Conservation (phyloP, 768 basidiomycete species). For the Mycena galopus region DNA sequence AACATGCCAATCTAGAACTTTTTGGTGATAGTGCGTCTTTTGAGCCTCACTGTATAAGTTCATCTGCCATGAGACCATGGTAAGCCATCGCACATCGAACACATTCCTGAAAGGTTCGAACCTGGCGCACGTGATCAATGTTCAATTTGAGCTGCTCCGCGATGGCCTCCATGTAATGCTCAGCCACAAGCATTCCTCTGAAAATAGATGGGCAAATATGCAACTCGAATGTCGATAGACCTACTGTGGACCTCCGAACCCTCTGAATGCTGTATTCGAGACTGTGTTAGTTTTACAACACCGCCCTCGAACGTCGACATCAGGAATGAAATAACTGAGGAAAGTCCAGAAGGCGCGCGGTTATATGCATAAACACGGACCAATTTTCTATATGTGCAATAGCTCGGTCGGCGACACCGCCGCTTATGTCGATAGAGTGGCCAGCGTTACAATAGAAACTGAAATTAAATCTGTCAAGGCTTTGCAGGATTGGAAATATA, state of each 20-base stretch:
- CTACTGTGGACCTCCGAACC: slow-evolving; percentile 37
- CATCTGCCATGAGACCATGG: slow-evolving; percentile 7
- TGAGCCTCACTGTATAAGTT: slow-evolving; percentile 37
- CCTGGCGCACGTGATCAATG: slow-evolving; percentile 38
- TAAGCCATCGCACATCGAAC: background rate
- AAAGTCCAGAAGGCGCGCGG: background rate
- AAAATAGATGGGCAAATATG: background rate
- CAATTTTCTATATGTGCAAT: slow-evolving; percentile 38
- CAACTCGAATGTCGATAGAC: background rate
- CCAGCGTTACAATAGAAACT: slow-evolving; percentile 37
- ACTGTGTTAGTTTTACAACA: slow-evolving; percentile 39
- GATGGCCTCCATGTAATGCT: slow-evolving; percentile 38
- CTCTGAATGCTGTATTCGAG: slow-evolving; percentile 10
- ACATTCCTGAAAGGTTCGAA: slow-evolving; percentile 7
- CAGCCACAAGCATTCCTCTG: slow-evolving; percentile 38
- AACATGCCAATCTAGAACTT: slow-evolving; percentile 38
- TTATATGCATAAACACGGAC: background rate
- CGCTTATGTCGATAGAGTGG: slow-evolving; percentile 36
- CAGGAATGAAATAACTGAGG: slow-evolving; percentile 32
- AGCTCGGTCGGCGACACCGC: slow-evolving; percentile 36
- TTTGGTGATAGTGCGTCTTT: slow-evolving; percentile 39
- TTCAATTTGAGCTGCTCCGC: slow-evolving; percentile 33
- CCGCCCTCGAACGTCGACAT: slow-evolving; percentile 35
- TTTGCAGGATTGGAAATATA: background rate
- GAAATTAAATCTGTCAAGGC: background rate